Base-by-base conservation (phyloP, 495 filamentous ascomycete genomes). In the Xylaria grammica region DNA sequence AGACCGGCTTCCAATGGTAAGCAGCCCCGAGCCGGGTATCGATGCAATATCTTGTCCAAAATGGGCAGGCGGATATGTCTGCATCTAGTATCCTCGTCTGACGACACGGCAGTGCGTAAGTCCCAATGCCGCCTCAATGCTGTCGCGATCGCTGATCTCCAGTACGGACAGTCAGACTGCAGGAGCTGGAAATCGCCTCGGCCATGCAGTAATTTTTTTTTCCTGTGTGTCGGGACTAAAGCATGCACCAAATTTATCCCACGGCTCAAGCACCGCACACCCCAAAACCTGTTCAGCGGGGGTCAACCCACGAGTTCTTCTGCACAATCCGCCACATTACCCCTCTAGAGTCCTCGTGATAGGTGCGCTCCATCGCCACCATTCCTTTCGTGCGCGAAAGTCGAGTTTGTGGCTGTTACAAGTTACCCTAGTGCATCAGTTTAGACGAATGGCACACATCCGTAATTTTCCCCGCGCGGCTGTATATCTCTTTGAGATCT, bases 151-250 rank as follows among this genome's bases (percentile, higher is more conserved):
- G 42, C 56, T 59, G 56, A 59, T 59, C 56, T 29, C 27, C 44
- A 48, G 56, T 24, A 34, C 29, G 42, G 36, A 50, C 46, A 29
- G 26, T 50, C 46, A 9, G 46, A 30, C 46, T 61, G 58, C 58
- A 61, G 58, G 58, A 61, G 58, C 58, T 61, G 58, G 58, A 30
- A 61, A 40, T 51, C 46, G 58, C 58, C 32, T 61, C 24, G 32
- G 27, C 40, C 44, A 2, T 34, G 57, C 22, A 38, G 30, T n/a
- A n/a, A 9, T 58, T n/a, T 45, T 30, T 40, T 9, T 10, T 19
- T 19, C 26, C 38, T 38, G 20, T 52, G 45, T 40, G 34, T 42
- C 46, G 58, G 58, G 58, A 61, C 58, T 32, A 50, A 44, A 22
- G 20, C 20, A 40, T 20, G 22, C 58, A 15, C 45, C 48, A 42